Evolutionary conservation across 805 yeast species (phyloP).

Genomic region (Yarrowia divulgata): DNA sequence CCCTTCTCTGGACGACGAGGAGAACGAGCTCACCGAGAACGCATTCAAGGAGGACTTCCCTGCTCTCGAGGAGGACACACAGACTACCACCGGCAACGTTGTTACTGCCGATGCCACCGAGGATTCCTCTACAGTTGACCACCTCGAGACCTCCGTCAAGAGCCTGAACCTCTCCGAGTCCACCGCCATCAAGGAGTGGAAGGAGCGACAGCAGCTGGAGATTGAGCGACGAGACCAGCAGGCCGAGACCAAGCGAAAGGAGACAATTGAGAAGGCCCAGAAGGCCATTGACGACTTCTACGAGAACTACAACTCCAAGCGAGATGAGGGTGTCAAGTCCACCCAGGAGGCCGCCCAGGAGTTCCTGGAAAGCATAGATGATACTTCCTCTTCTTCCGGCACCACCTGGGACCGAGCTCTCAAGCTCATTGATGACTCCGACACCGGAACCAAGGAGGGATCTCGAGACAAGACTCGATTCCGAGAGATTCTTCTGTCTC

Average conservation of each 20-base stretch:
- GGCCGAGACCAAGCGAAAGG: slow-evolving; percentile 67
- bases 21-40: slow-evolving; percentile 48
- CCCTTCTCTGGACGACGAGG: slow-evolving; percentile 55
- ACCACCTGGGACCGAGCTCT: slow-evolving; percentile 68
- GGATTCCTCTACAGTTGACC: slow-evolving; percentile 41
- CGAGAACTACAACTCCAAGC: slow-evolving; percentile 85
- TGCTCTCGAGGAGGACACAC: slow-evolving; percentile 34
- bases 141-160: slow-evolving; percentile 43
- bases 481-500: slow-evolving; percentile 66
- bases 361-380: slow-evolving; percentile 77
- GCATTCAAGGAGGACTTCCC: slow-evolving; percentile 47
- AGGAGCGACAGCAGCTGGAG: slow-evolving; percentile 77
- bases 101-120: slow-evolving; percentile 41
- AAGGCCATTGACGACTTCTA: slow-evolving; percentile 89
- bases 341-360: slow-evolving; percentile 73
- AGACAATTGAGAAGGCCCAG: slow-evolving; percentile 76
- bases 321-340: slow-evolving; percentile 69
- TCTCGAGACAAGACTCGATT: slow-evolving; percentile 70
- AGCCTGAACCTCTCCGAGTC: slow-evolving; percentile 57
- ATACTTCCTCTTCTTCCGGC: slow-evolving; percentile 52
- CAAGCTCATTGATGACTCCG: slow-evolving; percentile 58
- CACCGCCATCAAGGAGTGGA: slow-evolving; percentile 77
- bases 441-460: slow-evolving; percentile 56
- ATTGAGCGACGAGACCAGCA: slow-evolving; percentile 79
- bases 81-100: slow-evolving; percentile 6